A percentile compares a stretch with the other conserved stretches of the same genome.
These are phyloP conservation scores for Pterulicium gracile DNA, from an alignment of 1,284 basidiomycete genomes.

Conservation along the genomic window DNA sequence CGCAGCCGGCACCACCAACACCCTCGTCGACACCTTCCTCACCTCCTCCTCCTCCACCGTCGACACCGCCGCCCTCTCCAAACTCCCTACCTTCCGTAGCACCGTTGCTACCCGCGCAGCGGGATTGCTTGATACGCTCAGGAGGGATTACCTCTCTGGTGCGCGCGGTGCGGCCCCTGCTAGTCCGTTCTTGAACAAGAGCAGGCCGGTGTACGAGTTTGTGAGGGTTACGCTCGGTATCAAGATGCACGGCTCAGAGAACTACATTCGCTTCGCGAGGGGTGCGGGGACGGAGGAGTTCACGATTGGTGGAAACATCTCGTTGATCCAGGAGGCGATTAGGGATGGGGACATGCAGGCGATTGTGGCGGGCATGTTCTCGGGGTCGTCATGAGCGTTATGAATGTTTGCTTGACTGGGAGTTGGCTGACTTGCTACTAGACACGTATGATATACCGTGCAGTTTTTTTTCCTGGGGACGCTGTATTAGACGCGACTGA, in stretches of 20 bases:
- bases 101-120: constrained; percentile 34
- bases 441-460: too few relatives aligned
- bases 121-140: constrained; percentile 34
- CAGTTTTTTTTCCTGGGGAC: not conserved
- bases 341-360: constrained; percentile 1
- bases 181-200: constrained; percentile 47
- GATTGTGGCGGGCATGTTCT: not conserved
- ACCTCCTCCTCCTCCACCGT: constrained; percentile 16
- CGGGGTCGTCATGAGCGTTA: not conserved
- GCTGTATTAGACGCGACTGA: not conserved
- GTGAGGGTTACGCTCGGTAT: constrained; percentile 56
- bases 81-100: constrained; percentile 41
- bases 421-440: too few relatives aligned
- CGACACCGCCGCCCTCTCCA: constrained; percentile 13
- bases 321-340: constrained; percentile 51
- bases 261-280: constrained; percentile 41
- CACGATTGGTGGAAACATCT: constrained; percentile 56
- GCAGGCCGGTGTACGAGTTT: constrained; percentile 59
- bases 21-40: constrained; percentile 42
- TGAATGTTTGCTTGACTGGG: too few relatives aligned
- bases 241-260: constrained; percentile 66
- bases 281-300: constrained; percentile 48
- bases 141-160: constrained; percentile 43
- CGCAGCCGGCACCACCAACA: constrained; percentile 46
- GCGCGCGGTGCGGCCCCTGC: constrained; percentile 48